Conservation (phyloP, 2,329 filamentous ascomycete species). For the Aspergillus tamarii region DNA sequence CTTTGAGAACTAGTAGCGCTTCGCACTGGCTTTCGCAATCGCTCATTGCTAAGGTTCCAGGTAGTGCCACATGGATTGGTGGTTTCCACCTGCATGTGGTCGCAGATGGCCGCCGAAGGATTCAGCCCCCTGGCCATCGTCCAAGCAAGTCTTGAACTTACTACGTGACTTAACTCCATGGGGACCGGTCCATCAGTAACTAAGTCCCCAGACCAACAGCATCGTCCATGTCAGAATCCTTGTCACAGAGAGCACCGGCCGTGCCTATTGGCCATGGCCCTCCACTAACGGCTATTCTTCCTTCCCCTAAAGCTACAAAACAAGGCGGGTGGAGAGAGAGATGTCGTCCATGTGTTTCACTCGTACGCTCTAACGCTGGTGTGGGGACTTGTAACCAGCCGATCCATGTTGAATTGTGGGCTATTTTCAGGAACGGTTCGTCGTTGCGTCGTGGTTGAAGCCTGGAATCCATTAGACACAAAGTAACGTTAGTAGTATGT, state of each 20-base stretch:
- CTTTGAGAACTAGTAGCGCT: background rate
- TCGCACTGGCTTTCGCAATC: background rate
- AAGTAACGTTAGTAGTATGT: background rate
- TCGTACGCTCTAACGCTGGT: conserved; percentile 7
- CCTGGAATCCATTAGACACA: too few relatives aligned
- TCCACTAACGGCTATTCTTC: conserved; percentile 1
- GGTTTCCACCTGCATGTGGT: background rate
- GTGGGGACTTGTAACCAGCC: background rate
- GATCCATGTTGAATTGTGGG: conserved; percentile 2
- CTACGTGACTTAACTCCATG: background rate
- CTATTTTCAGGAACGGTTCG: conserved; percentile 9
- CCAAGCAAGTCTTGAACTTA: conserved; percentile 1
- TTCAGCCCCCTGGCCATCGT: background rate
- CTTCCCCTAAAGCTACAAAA: background rate
- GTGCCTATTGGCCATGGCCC: background rate
- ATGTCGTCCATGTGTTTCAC: conserved; percentile 12
- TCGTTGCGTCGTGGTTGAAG: background rate
- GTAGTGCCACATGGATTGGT: background rate
- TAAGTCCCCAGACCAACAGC: background rate
- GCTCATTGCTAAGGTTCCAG: conserved; percentile 3
- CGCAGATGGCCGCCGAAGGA: background rate
- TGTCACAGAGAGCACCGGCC: background rate
- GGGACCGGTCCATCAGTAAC: background rate
- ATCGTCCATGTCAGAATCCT: background rate
- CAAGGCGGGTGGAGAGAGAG: conserved; percentile 1